Base-by-base conservation (phyloP, 176 grass and related monocot genomes). In the Oryza punctata region DNA sequence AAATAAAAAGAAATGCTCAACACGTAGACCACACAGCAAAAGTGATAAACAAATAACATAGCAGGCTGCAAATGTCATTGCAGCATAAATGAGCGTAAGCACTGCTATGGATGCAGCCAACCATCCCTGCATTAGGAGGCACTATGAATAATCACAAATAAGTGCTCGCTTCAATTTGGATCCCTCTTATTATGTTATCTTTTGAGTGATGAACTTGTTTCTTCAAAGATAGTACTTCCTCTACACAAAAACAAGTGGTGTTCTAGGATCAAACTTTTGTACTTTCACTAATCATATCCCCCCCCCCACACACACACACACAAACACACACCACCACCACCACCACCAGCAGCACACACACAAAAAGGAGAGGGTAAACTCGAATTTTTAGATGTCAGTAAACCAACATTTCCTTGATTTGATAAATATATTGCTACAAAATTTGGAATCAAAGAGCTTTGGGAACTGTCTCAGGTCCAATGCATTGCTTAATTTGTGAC, bases 81-180 rank as follows among this genome's bases (percentile, higher is more conserved):
- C 21, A 24, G 52, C 18, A 57, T 57, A 69, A 85, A 83, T 47
- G 21, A 65, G 18, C 26, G 21, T 49, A 18, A 45, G 46, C 18
- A 15, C 16, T 18, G 23, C 45, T 57, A 78, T 13, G 47, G 69
- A 78, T 63, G 35, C 27, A 78, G 67, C 57, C 11, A 69, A n/a
- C 45, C 50, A 29, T 84, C 45, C 9, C 67, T n/a, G 14, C 19
- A 24, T 23, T 61, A 61, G 10, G 33, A 30, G 33, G 64, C 63
- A 76, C 23, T 13, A 70, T 13, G 38, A 71, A 41, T 79, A 41
- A 78, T 63, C 76, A 49, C 13, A 64, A 26, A 2, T 33, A 79
- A 52, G 21, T 65, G 40, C 45, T 52, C 16, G 64, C 41, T 37
- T 38, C 5, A 63, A 38, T 50, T 32, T 38, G 54, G 6, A 7